Conservation (phyloP, 805 yeast species). For the Osmozyma mogii region DNA sequence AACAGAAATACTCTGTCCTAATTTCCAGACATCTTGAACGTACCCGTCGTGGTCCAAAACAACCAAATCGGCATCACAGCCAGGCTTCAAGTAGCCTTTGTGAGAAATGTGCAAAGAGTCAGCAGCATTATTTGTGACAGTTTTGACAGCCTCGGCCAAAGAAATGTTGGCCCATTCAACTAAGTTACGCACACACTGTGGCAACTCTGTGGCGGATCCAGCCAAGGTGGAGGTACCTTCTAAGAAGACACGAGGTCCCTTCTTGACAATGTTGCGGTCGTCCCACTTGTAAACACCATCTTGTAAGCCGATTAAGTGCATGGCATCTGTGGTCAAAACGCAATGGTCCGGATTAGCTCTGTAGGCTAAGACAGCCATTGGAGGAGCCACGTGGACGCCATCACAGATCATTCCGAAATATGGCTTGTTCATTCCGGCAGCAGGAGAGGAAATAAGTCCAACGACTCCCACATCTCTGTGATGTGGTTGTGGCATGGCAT, state of each 20-base stretch:
- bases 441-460: conserved; percentile 36
- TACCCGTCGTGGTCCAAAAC: conserved; percentile 37
- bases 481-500: conserved; percentile 57
- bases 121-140: conserved; percentile 50
- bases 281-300: conserved; percentile 53
- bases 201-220: conserved; percentile 51
- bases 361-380: conserved; percentile 44
- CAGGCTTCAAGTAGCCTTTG: conserved; percentile 44
- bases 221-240: conserved; percentile 53
- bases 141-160: conserved; percentile 45
- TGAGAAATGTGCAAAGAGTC: conserved; percentile 34
- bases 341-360: conserved; percentile 45
- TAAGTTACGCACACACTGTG: conserved; percentile 43
- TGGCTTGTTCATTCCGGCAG: conserved; percentile 23
- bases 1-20: too few species aligned
- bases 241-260: conserved; percentile 38
- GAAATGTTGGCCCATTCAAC: conserved; percentile 41
- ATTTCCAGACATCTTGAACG: conserved; percentile 43
- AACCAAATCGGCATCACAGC: conserved; percentile 52
- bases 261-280: conserved; percentile 39
- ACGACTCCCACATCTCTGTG: conserved; percentile 52
- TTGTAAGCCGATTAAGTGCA: conserved; percentile 47
- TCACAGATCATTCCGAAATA: conserved; percentile 50
- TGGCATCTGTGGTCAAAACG: conserved; percentile 52
- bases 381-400: conserved; percentile 53